Evolutionary conservation across 116 monocot species (phyloP), one percentile per base, ranked within the genome.

Genomic region (Trichopus zeylanicus): DNA sequence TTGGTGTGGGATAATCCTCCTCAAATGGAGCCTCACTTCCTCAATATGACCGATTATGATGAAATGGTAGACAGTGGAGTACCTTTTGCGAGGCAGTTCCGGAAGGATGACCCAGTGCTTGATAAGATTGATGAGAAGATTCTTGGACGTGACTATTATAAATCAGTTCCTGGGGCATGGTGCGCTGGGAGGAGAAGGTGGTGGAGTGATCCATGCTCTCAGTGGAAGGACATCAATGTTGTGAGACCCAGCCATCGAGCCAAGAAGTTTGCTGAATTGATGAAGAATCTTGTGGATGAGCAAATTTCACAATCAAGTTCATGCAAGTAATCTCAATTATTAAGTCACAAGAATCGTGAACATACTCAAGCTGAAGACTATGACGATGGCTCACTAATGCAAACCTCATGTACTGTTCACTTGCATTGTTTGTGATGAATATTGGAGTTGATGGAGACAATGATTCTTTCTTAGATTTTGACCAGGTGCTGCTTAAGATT

Each of bases 1-100:
- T 76, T 71, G 76, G 80, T 71, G 25, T 91, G 98, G 91, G 98
- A 91, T 48, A 68, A 68, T 31, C 85, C 98, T 7, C 91, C 85
- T 3, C 64, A 65, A 49, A 85, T 87, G 79, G 85, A 98, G 42
- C 88, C 98, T 13, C 91, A 75, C 51, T 85, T 75, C 59, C 75
- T 98, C 6, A 85, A 80, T 56, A 4, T 37, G 7, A 70, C 78
- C 10, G 66, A 84, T 57, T 98, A 69, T 52, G 64, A 75, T 30
- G 69, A 70, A 13, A 73, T 91, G 56, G 26, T 28, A 20, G 46
- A 63, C 16, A 88, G 76, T 49, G 81, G 88, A 9, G 48, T 80
- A 19, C 88, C 88, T n/a, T 98, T 91, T 80, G 88, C 85, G 4
- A 72, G 85, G 61, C 58, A 88, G 38, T 98, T 98, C 56, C 62